Evolutionary conservation across 2,329 filamentous ascomycete species (phyloP).

Genomic region (Botrytis byssoidea): DNA sequence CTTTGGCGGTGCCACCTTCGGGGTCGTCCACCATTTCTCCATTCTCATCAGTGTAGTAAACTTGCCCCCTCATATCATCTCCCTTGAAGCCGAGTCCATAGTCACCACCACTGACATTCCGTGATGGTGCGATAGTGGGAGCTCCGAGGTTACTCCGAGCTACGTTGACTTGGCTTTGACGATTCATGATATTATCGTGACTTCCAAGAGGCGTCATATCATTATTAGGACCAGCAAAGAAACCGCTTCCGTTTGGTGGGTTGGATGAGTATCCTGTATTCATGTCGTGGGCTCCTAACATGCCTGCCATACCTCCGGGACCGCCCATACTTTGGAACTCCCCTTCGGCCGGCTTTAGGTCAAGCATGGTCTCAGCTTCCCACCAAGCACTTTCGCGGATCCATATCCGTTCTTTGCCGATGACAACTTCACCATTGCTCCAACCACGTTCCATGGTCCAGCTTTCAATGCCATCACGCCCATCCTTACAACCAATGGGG

Average conservation of each 20-base stretch:
- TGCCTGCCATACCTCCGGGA: conserved; percentile 42
- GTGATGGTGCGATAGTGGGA: conserved; percentile 62
- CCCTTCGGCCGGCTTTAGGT: conserved; percentile 60
- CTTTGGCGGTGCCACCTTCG: conserved; percentile 73
- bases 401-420: conserved; percentile 92
- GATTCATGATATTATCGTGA: conserved; percentile 65
- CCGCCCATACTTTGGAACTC: conserved; percentile 24
- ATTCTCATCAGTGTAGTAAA: conserved; percentile 68
- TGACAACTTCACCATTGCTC: conserved; percentile 95
- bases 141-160: conserved; percentile 49
- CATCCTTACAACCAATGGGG: conserved; percentile 81
- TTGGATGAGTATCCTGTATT: conserved; percentile 69
- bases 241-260: conserved; percentile 55
- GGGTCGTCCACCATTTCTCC: conserved; percentile 72
- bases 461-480: conserved; percentile 86
- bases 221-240: conserved; percentile 64
- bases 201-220: conserved; percentile 64
- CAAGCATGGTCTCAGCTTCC: conserved; percentile 95
- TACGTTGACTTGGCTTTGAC: conserved; percentile 36
- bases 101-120: conserved; percentile 66
- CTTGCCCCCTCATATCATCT: conserved; percentile 69
- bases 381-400: conserved; percentile 94
- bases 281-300: conserved; percentile 58
- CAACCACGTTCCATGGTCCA: conserved; percentile 94
- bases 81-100: conserved; percentile 88